phyloP scores from a whole-genome alignment of 768 basidiomycete species.

The Xerocomellus chrysenteron region DNA sequence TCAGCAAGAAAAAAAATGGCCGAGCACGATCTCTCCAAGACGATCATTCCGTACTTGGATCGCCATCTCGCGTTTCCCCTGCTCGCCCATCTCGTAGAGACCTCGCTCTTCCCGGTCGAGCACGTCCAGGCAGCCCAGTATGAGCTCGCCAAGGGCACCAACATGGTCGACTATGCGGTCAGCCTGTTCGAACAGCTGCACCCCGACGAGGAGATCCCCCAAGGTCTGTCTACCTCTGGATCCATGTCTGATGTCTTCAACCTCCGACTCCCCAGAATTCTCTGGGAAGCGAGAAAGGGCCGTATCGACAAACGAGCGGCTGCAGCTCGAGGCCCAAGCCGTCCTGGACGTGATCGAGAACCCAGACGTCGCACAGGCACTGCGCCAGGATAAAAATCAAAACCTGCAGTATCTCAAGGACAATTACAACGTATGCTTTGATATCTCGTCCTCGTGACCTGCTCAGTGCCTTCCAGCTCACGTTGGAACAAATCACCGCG shows the following conservation, averaged over 20 bases:
- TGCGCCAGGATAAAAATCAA: constrained; percentile 96
- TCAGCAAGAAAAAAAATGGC: constrained; percentile 52
- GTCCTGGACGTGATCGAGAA: constrained; percentile 96
- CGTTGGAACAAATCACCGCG: constrained; percentile 90
- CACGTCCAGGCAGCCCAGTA: constrained; percentile 91
- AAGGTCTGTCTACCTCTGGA: constrained; percentile 46
- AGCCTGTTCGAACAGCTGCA: constrained; percentile 77
- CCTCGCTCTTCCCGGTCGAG: constrained; percentile 69
- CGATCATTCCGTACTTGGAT: constrained; percentile 89
- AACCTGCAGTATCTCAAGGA: constrained; percentile 94
- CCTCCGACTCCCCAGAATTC: constrained; percentile 58
- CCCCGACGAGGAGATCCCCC: constrained; percentile 65
- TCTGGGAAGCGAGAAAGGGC: constrained; percentile 78
- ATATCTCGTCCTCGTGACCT: not conserved
- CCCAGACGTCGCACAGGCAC: constrained; percentile 90
- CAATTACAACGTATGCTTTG: constrained; percentile 73
- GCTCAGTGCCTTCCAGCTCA: constrained; percentile 56
- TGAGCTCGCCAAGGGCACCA: constrained; percentile 95
- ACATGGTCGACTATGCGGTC: constrained; percentile 95
- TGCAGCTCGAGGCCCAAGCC: constrained; percentile 88
- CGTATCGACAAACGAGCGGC: constrained; percentile 76
- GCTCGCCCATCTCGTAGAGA: constrained; percentile 81
- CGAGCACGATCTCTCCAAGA: constrained; percentile 88
- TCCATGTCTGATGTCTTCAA: not conserved
- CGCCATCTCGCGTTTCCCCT: constrained; percentile 93